Base-by-base conservation (phyloP, 1,284 basidiomycete species). In the Cystobasidium pallidum region DNA sequence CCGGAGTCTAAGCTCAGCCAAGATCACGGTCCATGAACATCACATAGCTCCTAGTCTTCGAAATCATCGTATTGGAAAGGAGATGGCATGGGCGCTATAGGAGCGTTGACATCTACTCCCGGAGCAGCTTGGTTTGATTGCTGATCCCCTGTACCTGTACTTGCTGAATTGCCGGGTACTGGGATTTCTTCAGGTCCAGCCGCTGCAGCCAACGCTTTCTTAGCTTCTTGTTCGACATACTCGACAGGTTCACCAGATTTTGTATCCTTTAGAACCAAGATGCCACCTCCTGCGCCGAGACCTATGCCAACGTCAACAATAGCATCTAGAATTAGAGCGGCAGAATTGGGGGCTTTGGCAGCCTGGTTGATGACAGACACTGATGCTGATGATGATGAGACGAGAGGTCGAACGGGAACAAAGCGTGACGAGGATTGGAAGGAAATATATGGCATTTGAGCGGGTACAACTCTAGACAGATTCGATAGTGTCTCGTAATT, bases 381-480 rank as follows among this genome's bases (percentile, higher is more conserved):
- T 54, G 61, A 70, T 28, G 62, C 49, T 36, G 73, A 70, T 32
- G 70, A 59, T 67, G 71, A 34, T 52, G 74, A 26, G 85, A 84
- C 24, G 88, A 88, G 41, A 0, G 91, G 86, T 58, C 94, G 88
- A 15, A 98, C 90, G n/a, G 95, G 94, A 74, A 90, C 88, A 81
- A 92, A 98, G 66, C 93, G 87, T 21, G 87, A 84, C 11, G 89
- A 88, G 0, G 84, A 68, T 0, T 92, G 88, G 86, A 97, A 96
- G 54, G 86, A 85, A 78, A 99, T 87, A 81, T 91, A 88, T 24
- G 88, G 84, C 39, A 96, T 84, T 81, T 99, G 96, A 0, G 89
- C 87, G 19, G 95, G 92, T 0, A 91, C 94, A 21, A 98, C 92
- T 64, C 96, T 89, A 15, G 94, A 91, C 79, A 97, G 90, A 84